phyloP scores from a whole-genome alignment of 352 stramenopile genomes.

The Globisporangium cederbergense region DNA sequence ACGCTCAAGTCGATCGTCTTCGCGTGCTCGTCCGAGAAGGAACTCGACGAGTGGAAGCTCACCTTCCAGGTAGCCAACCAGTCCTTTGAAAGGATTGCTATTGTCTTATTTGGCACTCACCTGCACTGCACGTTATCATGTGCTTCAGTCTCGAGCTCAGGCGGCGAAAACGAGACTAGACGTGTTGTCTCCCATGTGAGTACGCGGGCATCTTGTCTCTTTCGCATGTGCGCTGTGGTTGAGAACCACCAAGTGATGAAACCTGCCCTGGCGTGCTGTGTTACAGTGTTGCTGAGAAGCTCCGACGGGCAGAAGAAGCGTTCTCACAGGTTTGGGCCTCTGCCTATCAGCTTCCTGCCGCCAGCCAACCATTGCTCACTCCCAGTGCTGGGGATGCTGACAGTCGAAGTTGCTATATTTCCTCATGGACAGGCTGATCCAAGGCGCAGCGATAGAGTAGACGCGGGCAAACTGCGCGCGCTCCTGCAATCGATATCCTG shows the following conservation, averaged over 20 bases:
- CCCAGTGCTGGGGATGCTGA: neutral
- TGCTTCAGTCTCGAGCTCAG: neutral
- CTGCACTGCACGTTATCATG: neutral
- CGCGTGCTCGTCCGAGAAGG: slow-evolving; percentile 51
- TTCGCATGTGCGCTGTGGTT: neutral
- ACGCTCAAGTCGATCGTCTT: slow-evolving; percentile 50
- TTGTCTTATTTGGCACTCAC: neutral
- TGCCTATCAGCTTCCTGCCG: neutral
- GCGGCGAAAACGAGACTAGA: neutral
- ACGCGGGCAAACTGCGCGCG: slow-evolving; percentile 34
- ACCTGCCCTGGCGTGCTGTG: neutral
- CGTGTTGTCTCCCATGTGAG: slow-evolving; percentile 7
- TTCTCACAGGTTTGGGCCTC: slow-evolving; percentile 33
- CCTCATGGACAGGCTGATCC: slow-evolving; percentile 33
- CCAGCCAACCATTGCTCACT: neutral
- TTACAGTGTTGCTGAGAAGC: slow-evolving; percentile 42
- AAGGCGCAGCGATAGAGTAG: slow-evolving; percentile 35
- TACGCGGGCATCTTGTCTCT: too few species aligned
- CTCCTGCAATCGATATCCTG: slow-evolving; percentile 66
- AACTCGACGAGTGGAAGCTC: slow-evolving; percentile 56
- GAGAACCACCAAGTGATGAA: neutral
- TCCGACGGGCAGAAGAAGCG: slow-evolving; percentile 47
- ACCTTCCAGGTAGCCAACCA: slow-evolving; percentile 33
- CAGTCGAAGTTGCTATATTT: neutral
- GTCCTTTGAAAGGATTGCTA: neutral